A percentile compares a stretch with the other conserved stretches of the same genome.
phyloP scores from a whole-genome alignment of 306 rosid genomes.

The Rosa multiflora region DNA sequence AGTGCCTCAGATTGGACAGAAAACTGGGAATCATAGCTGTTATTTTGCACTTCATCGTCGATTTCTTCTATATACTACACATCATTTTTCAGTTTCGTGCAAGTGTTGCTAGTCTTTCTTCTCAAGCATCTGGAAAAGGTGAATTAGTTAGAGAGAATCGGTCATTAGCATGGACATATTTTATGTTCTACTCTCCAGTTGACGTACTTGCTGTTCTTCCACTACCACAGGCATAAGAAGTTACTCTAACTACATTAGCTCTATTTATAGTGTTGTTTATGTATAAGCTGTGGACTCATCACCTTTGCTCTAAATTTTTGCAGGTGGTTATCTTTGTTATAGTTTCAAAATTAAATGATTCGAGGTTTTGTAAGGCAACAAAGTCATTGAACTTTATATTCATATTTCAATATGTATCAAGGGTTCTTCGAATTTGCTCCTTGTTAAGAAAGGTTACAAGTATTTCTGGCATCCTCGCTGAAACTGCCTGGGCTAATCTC shows the following conservation, averaged over 20 bases:
- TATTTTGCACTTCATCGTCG: neutral
- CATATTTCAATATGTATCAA: too few species aligned
- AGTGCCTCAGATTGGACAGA: conserved; percentile 31
- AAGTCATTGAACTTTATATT: too few species aligned
- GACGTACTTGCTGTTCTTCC: conserved; percentile 12
- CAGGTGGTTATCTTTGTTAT: conserved; percentile 24
- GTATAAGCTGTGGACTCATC: too few species aligned
- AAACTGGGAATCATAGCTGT: neutral
- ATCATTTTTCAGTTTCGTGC: neutral
- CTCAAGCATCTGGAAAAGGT: neutral
- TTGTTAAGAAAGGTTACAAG: neutral
- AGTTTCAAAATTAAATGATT: neutral
- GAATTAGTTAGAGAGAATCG: neutral
- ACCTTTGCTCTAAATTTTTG: neutral
- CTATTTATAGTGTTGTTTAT: too few species aligned
- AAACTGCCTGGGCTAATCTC: conserved; percentile 29
- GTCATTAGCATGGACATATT: neutral
- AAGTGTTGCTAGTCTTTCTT: neutral
- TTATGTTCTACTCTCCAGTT: neutral
- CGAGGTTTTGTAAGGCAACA: neutral
- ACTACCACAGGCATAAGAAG: conserved; percentile 17
- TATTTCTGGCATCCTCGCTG: conserved; percentile 13
- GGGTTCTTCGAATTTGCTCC: conserved; percentile 23
- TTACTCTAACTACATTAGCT: too few species aligned
- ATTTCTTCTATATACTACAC: neutral